Evolutionary conservation across 495 filamentous ascomycete genomes (phyloP).

Genomic region (Thermothielavioides terrestris): DNA sequence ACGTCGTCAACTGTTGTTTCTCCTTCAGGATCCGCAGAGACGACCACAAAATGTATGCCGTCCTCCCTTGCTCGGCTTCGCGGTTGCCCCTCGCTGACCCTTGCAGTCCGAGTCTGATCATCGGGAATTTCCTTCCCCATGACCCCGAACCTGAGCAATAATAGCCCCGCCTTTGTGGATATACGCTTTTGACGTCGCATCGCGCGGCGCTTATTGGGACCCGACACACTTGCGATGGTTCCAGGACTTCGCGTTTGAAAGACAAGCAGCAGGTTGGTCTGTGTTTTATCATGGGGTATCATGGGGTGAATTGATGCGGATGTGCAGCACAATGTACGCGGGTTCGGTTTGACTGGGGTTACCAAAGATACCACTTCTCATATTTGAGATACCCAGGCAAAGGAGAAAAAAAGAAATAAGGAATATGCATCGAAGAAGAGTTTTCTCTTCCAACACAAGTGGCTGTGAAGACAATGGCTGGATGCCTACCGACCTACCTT

Average conservation of each 20-base stretch:
- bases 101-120: slow-evolving; percentile 77
- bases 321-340: not conserved
- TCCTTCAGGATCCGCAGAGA: slow-evolving; percentile 94
- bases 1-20: slow-evolving; percentile 86
- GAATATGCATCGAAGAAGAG: not conserved
- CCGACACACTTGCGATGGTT: not conserved
- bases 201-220: not conserved
- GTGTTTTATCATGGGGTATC: too few species aligned
- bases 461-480: too few species aligned
- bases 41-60: slow-evolving; percentile 87
- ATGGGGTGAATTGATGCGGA: not conserved
- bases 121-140: slow-evolving; percentile 90
- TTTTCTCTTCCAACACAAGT: not conserved
- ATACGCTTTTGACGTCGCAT: not conserved
- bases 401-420: not conserved
- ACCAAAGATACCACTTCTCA: not conserved
- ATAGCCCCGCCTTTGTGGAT: not conserved
- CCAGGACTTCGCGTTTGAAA: not conserved
- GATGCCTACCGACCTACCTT: too few species aligned
- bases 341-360: not conserved
- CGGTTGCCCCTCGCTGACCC: slow-evolving; percentile 2
- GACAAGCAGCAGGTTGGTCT: not conserved
- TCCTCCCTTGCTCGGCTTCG: not conserved
- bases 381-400: not conserved
- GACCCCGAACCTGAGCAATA: slow-evolving; percentile 32